Evolutionary conservation across 495 filamentous ascomycete genomes (phyloP), one percentile per base, ranked within the genome.

Genomic region (Wilcoxina mikolae): DNA sequence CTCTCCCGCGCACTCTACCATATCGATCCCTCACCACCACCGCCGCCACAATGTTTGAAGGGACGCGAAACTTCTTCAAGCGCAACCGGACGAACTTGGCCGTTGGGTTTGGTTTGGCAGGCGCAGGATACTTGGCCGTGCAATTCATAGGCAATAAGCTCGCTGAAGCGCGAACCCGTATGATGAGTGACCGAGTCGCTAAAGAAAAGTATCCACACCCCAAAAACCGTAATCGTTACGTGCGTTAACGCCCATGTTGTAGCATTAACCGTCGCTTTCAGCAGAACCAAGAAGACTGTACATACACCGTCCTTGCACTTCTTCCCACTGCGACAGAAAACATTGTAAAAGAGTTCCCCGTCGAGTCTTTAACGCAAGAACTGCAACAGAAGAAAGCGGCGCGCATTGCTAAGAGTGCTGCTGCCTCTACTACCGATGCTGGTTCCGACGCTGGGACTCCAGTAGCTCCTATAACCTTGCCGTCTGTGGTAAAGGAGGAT

Each of bases 271-370:
- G 91, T 53, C 82, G 91, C 59, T 98, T 98, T 72, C 85, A 95
- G 67, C 91, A 96, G 68, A 96, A 98, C 65, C 91, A 98, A 61
- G 90, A 94, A 66, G 93, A 96, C 69, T 98, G 91, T 68, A 94
- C 88, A 44, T 94, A 86, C 68, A 98, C 91, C n/a, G 86, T 96
- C 23, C 81, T 95, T 15, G 91, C 87, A n/a, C 74, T 98, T 50
- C 74, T 98, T 10, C 93, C 93, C 1, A 91, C 87, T 28, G 85
- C 87, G 3, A 86, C 87, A 5, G 79, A 90, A 54, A 84, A 94
- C 62, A 87, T 98, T 56, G 71, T 95, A 55, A 81, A 87, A 56
- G 83, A 82, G 15, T 74, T 95, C 55, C 85, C 90, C 22, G 91
- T 94, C 23, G 91, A 96, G 68, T 78, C 82, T 52, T 82, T 93